A percentile compares a stretch with the other conserved stretches of the same genome.
Conservation (phyloP, 345 rosid species). For the Populus ilicifolia region DNA sequence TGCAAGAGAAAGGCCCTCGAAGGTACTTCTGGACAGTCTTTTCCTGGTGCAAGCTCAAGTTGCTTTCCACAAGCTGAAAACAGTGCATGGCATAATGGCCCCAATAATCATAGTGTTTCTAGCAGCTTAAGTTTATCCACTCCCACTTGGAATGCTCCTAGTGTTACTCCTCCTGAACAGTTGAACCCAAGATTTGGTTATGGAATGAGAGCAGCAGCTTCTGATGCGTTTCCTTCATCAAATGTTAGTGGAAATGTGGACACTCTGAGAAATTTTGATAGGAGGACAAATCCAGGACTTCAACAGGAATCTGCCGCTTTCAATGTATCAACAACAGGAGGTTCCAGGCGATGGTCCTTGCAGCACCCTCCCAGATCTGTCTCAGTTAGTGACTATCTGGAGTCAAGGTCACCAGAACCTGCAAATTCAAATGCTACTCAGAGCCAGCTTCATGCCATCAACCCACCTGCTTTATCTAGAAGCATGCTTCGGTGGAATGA, state of each 20-base stretch:
- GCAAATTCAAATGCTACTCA: conserved; percentile 39
- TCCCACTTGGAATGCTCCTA: conserved; percentile 41
- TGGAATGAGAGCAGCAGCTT: conserved; percentile 41
- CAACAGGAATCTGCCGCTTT: conserved; percentile 49
- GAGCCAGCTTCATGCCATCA: conserved; percentile 43
- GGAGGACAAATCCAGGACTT: conserved; percentile 46
- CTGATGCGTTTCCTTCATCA: conserved; percentile 47
- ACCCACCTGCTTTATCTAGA: conserved; percentile 45
- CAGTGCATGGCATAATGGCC: conserved; percentile 36
- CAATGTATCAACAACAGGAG: conserved; percentile 43
- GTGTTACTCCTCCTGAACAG: conserved; percentile 38
- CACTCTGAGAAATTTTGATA: conserved; percentile 35
- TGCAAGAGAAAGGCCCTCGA: conserved; percentile 92
- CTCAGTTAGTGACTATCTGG: conserved; percentile 40
- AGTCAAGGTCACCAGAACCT: conserved; percentile 39
- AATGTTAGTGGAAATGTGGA: conserved; percentile 34
- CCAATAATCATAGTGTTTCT: conserved; percentile 45
- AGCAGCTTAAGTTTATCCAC: conserved; percentile 58
- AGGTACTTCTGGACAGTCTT: conserved; percentile 63
- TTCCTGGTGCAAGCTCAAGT: conserved; percentile 51
- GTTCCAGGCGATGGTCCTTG: conserved; percentile 37
- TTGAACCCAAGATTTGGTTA: conserved; percentile 45
- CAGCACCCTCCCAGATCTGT: conserved; percentile 41
- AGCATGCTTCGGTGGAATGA: conserved; percentile 48
- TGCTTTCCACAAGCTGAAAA: conserved; percentile 45